Conservation (phyloP, 1,284 basidiomycete genomes). For the Wolfiporia cocos region DNA sequence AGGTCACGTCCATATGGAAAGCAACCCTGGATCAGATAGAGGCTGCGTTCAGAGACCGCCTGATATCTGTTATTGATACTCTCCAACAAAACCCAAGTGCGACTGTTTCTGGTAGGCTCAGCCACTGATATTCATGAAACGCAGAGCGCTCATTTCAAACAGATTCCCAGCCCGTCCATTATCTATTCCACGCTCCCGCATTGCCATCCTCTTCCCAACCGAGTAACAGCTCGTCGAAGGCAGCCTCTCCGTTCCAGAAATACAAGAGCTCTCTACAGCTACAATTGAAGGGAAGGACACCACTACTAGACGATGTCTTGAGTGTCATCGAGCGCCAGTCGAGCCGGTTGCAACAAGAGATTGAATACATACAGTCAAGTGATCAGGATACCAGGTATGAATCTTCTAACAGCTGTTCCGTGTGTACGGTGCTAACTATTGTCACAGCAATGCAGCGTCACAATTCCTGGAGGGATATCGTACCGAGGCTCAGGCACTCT, state of each 20-base stretch:
- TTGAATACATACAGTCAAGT: slow-evolving; percentile 39
- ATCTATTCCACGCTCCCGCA: slow-evolving; percentile 48
- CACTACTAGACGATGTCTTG: slow-evolving; percentile 52
- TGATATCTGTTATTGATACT: slow-evolving; percentile 29
- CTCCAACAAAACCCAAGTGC: slow-evolving; percentile 22
- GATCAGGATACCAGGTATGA: slow-evolving; percentile 33
- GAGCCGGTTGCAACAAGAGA: slow-evolving; percentile 47
- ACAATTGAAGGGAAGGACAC: slow-evolving; percentile 55
- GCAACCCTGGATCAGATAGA: slow-evolving; percentile 36
- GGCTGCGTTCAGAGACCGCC: slow-evolving; percentile 35
- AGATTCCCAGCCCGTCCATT: slow-evolving; percentile 47
- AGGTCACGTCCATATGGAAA: slow-evolving; percentile 54
- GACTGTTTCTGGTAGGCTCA: slow-evolving; percentile 27
- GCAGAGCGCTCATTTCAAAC: slow-evolving; percentile 4
- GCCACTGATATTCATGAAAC: background rate
- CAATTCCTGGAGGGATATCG: slow-evolving; percentile 37
- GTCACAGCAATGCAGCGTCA: slow-evolving; percentile 30
- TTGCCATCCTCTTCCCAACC: slow-evolving; percentile 38
- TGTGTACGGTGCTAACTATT: background rate
- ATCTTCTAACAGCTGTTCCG: too few species aligned
- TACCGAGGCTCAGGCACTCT: slow-evolving; percentile 42
- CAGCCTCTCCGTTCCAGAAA: slow-evolving; percentile 46
- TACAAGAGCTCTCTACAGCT: slow-evolving; percentile 50
- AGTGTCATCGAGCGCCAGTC: slow-evolving; percentile 51
- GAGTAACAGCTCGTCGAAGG: slow-evolving; percentile 28